Percentiles rank a stretch among this genome's conserved stretches.
These are phyloP conservation scores for Lasiosphaeria miniovina DNA, from an alignment of 495 filamentous ascomycete genomes.

Conservation along the genomic window DNA sequence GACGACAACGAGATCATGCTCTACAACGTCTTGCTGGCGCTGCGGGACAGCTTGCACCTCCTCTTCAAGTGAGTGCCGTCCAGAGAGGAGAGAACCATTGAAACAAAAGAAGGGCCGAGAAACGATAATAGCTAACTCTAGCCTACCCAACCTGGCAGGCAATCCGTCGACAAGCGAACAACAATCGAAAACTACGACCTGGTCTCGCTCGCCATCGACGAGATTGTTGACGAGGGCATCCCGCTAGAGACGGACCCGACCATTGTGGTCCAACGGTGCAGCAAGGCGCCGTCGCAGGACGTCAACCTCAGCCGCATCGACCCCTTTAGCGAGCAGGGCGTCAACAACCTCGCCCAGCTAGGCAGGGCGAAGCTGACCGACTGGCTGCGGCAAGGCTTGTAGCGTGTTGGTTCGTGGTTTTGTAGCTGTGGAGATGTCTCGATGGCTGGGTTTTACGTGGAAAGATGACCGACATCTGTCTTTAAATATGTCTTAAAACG, in stretches of 20 bases:
- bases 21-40: slow-evolving; percentile 84
- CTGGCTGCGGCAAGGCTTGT: slow-evolving; percentile 78
- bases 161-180: slow-evolving; percentile 93
- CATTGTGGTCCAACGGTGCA: slow-evolving; percentile 85
- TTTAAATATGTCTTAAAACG: no score
- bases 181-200: slow-evolving; percentile 97
- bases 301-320: slow-evolving; percentile 90
- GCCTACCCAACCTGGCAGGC: slow-evolving; percentile 27
- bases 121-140: not conserved
- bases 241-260: slow-evolving; percentile 96
- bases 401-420: slow-evolving; percentile 3
- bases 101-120: not conserved
- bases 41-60: slow-evolving; percentile 85
- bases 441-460: no score
- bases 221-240: slow-evolving; percentile 94
- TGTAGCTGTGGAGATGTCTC: not conserved
- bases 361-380: slow-evolving; percentile 90
- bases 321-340: slow-evolving; percentile 82
- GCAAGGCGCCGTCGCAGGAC: slow-evolving; percentile 87
- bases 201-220: slow-evolving; percentile 87
- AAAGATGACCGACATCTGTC: no score
- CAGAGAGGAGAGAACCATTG: not conserved
- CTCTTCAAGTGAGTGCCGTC: slow-evolving; percentile 61
- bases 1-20: slow-evolving; percentile 97
- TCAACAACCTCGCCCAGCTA: slow-evolving; percentile 93